A percentile compares a stretch with the other conserved stretches of the same genome.
Evolutionary conservation across 805 yeast species (phyloP).

Genomic region (Hanseniaspora lachancei): DNA sequence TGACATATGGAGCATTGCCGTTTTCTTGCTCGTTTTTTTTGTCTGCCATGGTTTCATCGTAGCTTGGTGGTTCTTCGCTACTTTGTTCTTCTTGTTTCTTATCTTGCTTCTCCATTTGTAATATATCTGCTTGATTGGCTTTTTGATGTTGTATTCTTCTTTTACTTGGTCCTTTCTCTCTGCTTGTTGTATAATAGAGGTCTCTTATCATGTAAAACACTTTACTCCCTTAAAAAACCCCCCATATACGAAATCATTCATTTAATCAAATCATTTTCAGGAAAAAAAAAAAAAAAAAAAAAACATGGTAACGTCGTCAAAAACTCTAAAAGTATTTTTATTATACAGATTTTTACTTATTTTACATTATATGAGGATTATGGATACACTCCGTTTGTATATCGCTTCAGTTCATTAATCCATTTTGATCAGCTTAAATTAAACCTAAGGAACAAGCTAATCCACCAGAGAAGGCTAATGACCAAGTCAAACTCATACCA

Average conservation of each 20-base stretch:
- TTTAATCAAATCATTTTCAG: no score
- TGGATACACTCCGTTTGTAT: not conserved
- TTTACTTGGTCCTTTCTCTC: no score
- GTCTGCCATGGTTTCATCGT: conserved; percentile 1
- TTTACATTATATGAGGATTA: not conserved
- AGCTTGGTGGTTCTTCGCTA: not conserved
- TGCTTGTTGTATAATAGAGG: no score
- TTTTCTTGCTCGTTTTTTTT: not conserved
- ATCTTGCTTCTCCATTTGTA: not conserved
- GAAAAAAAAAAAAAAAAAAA: no score
- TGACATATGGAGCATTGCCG: not conserved
- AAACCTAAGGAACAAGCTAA: conserved; percentile 19
- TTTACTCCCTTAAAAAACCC: no score
- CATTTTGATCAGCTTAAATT: not conserved
- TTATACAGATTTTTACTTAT: not conserved
- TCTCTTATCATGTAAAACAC: no score
- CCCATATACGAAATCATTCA: no score
- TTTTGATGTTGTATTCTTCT: no score
- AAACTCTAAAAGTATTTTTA: no score
- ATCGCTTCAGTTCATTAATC: not conserved
- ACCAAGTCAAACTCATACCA: conserved; percentile 54
- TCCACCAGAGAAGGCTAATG: conserved; percentile 48
- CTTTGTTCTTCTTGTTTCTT: not conserved
- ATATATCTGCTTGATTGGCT: not conserved
- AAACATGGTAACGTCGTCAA: no score